Conservation (phyloP, 2,329 filamentous ascomycete genomes). For the Botrytis squamosa region DNA sequence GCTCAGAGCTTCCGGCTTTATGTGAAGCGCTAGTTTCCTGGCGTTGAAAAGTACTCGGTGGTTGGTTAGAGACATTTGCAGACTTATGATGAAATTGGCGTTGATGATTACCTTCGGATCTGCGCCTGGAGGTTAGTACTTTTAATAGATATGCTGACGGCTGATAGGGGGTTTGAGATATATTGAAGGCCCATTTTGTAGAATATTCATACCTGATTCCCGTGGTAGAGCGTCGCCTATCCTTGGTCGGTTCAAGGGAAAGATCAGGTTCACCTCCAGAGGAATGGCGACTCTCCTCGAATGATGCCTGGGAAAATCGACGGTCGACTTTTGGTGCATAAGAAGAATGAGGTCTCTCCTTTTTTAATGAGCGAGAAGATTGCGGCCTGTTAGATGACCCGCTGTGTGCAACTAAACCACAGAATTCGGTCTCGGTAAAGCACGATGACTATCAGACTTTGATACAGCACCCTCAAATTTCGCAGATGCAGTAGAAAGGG, state of each 20-base stretch:
- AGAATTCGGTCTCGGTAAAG: neutral
- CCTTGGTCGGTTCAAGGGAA: neutral
- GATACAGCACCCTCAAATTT: neutral
- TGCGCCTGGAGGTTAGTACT: neutral
- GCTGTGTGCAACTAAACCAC: neutral
- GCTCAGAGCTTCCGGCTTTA: neutral
- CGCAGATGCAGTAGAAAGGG: neutral
- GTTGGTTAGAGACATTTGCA: no score
- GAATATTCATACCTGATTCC: neutral
- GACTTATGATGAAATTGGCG: no score
- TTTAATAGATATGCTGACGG: no score
- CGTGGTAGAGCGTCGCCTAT: neutral
- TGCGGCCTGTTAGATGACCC: neutral
- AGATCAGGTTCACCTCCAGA: neutral
- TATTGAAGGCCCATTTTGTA: no score
- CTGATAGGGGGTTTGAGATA: no score
- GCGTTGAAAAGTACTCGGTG: no score
- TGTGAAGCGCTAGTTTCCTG: no score
- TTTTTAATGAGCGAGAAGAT: neutral
- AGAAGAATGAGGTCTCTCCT: neutral
- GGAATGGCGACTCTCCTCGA: neutral
- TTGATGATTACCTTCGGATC: neutral
- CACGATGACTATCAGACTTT: neutral
- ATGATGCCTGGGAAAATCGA: neutral
- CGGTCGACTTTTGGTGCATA: neutral